These are phyloP conservation scores for Moricandia arvensis DNA, from an alignment of 345 rosid species.

Conservation along the genomic window DNA sequence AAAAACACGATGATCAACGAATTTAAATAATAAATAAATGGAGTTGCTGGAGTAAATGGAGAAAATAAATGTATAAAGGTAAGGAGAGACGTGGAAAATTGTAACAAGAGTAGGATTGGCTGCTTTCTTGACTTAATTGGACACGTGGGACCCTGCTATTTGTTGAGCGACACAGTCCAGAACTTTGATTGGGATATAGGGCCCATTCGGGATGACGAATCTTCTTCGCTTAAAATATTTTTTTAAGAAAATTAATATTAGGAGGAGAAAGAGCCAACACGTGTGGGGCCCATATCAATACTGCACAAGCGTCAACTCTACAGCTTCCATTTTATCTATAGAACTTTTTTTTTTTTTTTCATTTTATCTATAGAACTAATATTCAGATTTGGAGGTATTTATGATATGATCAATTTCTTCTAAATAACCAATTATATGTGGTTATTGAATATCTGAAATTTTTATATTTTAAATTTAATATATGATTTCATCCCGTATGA, in stretches of 20 bases:
- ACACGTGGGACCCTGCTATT: constrained; percentile 39
- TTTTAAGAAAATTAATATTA: background rate
- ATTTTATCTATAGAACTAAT: too few relatives aligned
- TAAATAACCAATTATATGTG: too few relatives aligned
- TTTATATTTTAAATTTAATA: too few relatives aligned
- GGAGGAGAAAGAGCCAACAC: constrained; percentile 31
- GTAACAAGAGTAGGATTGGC: constrained; percentile 34
- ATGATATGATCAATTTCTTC: too few relatives aligned
- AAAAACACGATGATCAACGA: too few relatives aligned
- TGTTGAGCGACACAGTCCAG: constrained; percentile 36
- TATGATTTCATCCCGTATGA: too few relatives aligned
- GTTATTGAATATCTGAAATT: too few relatives aligned
- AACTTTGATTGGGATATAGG: constrained; percentile 33
- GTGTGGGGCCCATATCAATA: constrained; percentile 18
- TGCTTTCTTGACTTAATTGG: constrained; percentile 38
- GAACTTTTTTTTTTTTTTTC: too few relatives aligned
- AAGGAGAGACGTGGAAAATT: constrained; percentile 37
- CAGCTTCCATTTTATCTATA: constrained; percentile 18
- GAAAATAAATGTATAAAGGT: constrained; percentile 31
- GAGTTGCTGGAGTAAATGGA: constrained; percentile 21
- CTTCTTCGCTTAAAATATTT: constrained; percentile 27
- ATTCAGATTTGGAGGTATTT: too few relatives aligned
- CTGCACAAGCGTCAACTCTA: constrained; percentile 43
- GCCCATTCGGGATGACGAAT: constrained; percentile 27
- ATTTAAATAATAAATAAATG: background rate